Evolutionary conservation across 73 alveolate genomes (phyloP), one percentile per base, ranked within the genome.

Genomic region (Urostyla sp.): DNA sequence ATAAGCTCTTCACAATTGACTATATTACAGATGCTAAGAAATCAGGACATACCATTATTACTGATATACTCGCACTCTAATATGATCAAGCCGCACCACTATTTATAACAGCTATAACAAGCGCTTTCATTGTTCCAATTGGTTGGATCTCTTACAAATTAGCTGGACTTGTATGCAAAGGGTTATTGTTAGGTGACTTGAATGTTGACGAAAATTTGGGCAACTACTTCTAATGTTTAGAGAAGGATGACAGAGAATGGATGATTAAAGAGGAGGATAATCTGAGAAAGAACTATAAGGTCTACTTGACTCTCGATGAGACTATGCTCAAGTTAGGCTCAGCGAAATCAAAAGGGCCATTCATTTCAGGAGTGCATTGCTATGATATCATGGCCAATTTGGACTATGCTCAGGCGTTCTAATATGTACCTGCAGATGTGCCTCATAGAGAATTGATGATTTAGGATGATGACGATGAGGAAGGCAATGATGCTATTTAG

Each of bases 331-430:
- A 76, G 30, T 21, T 58, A 3, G 23, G 21, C 10, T 15, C 20
- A 59, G 67, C 63, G 6, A 32, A 28, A 58, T 37, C 79, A 4
- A 80, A 67, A 1, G 57, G 38, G 2, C 21, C 43, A 18, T 40
- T 52, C 30, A 76, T 58, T 8, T 13, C 28, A 36, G 69, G 76
- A 1, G 63, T 58, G 36, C 88, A 56, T 38, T 58, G 80, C 26
- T 78, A 78, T 53, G 89, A 78, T 8, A 78, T 78, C 30, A 40
- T 78, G 37, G 89, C 89, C 16, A 78, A 78, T 28, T 81, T 81
- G 11, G 75, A 78, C 34, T 78, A 78, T 53, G 49, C 27, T n/a
- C 59, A 45, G 50, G 44, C 73, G 1, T 78, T 78, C 75, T 72
- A 78, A 50, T 78, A 78, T 31, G 80, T 66, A 8, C 80, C 80